Conservation (phyloP, 1,284 basidiomycete genomes). For the Trichosporon ovoides region DNA sequence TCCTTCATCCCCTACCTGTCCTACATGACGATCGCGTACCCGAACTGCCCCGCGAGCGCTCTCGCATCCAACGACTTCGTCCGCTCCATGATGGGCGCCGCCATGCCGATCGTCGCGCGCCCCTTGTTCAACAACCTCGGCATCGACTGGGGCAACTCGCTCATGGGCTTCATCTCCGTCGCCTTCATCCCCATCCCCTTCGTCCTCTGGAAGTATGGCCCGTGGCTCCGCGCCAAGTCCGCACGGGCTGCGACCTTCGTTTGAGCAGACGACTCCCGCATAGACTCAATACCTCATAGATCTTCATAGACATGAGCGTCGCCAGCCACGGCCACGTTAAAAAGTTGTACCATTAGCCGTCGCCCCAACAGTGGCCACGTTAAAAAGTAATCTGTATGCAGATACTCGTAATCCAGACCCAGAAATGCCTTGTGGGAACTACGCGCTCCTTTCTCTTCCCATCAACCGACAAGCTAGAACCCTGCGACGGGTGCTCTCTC, state of each 20-base stretch:
- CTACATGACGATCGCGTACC: conserved; percentile 64
- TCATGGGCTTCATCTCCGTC: conserved; percentile 40
- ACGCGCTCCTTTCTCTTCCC: no score
- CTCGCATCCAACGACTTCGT: conserved; percentile 49
- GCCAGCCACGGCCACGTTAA: conserved; percentile 1
- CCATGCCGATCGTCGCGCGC: conserved; percentile 40
- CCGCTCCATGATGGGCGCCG: conserved; percentile 45
- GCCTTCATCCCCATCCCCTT: conserved; percentile 32
- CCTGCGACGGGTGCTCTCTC: no score
- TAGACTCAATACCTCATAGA: background rate
- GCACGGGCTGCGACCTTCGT: background rate
- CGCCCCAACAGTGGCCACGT: background rate
- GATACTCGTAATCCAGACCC: background rate
- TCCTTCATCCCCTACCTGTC: conserved; percentile 36
- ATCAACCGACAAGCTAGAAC: no score
- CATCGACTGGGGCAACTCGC: conserved; percentile 44
- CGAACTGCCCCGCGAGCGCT: conserved; percentile 54
- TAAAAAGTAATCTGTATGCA: conserved; percentile 5
- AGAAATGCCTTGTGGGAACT: background rate
- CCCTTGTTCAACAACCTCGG: conserved; percentile 47
- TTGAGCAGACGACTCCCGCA: background rate
- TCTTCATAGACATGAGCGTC: background rate
- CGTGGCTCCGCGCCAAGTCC: conserved; percentile 43
- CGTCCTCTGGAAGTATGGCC: conserved; percentile 50
- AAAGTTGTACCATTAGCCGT: conserved; percentile 1